Evolutionary conservation across 2,329 filamentous ascomycete genomes (phyloP), one percentile per base, ranked within the genome.

Genomic region (Trichoderma sp.): DNA sequence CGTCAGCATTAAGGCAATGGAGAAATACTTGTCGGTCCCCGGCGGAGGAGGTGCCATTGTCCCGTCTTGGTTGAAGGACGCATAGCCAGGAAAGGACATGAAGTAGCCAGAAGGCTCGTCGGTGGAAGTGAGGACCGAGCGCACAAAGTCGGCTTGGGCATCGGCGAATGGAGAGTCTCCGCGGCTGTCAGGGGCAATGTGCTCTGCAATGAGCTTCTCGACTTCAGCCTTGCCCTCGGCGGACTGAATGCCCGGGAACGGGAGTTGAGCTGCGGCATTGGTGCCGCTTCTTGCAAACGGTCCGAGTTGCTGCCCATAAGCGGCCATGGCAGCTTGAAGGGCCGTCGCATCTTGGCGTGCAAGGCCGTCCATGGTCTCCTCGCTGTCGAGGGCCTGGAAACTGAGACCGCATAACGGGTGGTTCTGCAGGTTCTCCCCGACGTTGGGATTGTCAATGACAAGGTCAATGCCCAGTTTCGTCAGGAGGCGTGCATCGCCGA

Each of bases 1-100:
- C 51, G 85, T 85, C 24, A 88, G 85, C 70, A 87, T 85, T 1
- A 83, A 82, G 71, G 84, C 84, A 70, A 85, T 79, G 21, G 86
- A 85, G 61, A 88, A 81, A 74, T 85, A 87, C 72, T 89, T 84
- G 68, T 81, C 77, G 4, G 80, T 76, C 74, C 69, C 66, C 69
- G 60, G 74, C 69, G 59, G 66, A 55, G 52, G 78, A 43, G 52
- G 46, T 26, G 54, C 60, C 60, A 51, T 69, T 26, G 30, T 73
- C 18, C 72, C 70, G 37, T 39, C 46, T 77, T 78, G 7, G 76
- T 77, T 64, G 79, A 76, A 66, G 14, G 52, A 58, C 18, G 59
- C 51, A n/a, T 49, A 68, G n/a, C 66, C 66, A 8, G 66, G 61
- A 14, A 69, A 69, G 16, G 61, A 66, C 13, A 69, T 66, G 51